Evolutionary conservation across 345 rosid genomes (phyloP).

Genomic region (Populus tremula): DNA sequence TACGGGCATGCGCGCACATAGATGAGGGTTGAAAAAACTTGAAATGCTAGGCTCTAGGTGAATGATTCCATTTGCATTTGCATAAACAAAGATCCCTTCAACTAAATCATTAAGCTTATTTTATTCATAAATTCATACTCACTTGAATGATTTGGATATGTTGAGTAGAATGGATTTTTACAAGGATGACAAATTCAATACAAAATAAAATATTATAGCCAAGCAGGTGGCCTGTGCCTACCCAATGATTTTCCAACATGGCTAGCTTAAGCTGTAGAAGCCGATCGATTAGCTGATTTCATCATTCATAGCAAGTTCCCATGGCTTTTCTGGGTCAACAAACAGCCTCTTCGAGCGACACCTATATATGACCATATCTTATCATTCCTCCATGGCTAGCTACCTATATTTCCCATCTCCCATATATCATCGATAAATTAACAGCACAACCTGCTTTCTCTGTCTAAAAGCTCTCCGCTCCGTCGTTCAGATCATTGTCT

Average conservation of each 20-base stretch:
- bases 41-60: no score
- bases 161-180: no score
- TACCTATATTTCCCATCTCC: background rate
- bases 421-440: conserved; percentile 5
- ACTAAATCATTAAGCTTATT: background rate
- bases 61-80: background rate
- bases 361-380: background rate
- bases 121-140: no score
- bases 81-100: background rate
- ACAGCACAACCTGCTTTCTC: background rate
- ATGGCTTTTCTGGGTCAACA: conserved; percentile 3
- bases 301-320: background rate
- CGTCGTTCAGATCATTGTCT: background rate
- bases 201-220: background rate
- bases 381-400: background rate
- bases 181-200: background rate
- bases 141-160: background rate
- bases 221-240: background rate
- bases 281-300: background rate
- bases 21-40: background rate
- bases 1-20: background rate
- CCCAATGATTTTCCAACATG: background rate
- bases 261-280: background rate
- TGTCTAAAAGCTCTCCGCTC: conserved; percentile 16
- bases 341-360: conserved; percentile 8